Base-by-base conservation (phyloP, 2,329 filamentous ascomycete species). In the Talaromyces sp. region DNA sequence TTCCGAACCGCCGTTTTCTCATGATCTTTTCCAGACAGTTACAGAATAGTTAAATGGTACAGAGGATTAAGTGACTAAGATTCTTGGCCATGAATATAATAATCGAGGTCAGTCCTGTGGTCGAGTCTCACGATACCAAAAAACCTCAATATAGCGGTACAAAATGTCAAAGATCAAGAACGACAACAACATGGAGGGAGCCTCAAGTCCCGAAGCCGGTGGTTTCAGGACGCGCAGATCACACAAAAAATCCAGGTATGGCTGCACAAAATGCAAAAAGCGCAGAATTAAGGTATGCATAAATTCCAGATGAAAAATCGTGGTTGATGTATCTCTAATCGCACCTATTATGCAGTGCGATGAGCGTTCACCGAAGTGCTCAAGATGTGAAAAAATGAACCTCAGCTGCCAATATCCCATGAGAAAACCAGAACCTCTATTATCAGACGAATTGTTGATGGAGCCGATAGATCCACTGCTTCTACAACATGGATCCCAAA, bases 261-360 rank as follows among this genome's bases (percentile, higher is more conserved):
- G 72, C 19, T 74, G 71, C 45, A 58, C 66, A 3, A 65, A 66
- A 62, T 73, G 71, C 58, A 73, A 73, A 54, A 65, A 68, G 39
- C 69, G 67, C 46, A 63, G 71, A 48, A 73, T 72, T 37, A 74
- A 73, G 70, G 70, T 71, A 65, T n/a, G 54, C 11, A 25, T n/a
- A 6, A n/a, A 52, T 5, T 2, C 6, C 10, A 21, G 19, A 8
- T 35, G 5, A 2, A 48, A 4, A 28, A 4, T 8, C 2, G 2
- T 4, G 8, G 10, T 2, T 25, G 22, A 10, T 21, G 4, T 11
- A 33, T 33, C 13, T 31, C 45, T 61, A 50, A 63, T 65, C 39
- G 65, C 52, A 1, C 9, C 0, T 9, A 5, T 10, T 37, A 39
- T 56, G 31, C 48, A 75, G 72, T 75, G 72, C 60, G 71, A 75